Evolutionary conservation across 78 protist species (phyloP).

Genomic region (Guillardia theta): DNA sequence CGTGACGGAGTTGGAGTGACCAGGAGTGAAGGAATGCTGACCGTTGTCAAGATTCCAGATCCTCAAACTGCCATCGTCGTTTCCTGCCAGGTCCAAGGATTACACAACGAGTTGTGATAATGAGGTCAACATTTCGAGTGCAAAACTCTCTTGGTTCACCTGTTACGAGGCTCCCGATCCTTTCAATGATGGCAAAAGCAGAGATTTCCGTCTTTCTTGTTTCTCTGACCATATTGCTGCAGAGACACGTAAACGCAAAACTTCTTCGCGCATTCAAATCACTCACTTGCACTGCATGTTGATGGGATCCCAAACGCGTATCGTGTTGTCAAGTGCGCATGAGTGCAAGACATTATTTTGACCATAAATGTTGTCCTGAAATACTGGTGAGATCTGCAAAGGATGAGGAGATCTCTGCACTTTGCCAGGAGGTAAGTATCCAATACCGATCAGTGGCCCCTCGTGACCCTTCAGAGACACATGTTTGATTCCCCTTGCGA

Average conservation of each 20-base stretch:
- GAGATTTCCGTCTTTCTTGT: not conserved
- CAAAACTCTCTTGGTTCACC: no score
- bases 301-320: not conserved
- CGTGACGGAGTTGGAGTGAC: not conserved
- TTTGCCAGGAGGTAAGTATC: not conserved
- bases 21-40: not conserved
- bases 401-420: no score
- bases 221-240: not conserved
- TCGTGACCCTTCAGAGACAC: not conserved
- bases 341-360: not conserved
- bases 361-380: not conserved
- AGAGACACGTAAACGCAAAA: no score
- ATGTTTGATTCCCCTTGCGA: not conserved
- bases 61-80: not conserved
- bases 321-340: slow-evolving; percentile 8
- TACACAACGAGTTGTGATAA: no score
- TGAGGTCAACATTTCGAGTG: no score
- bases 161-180: not conserved
- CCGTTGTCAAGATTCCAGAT: not conserved
- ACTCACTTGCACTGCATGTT: not conserved
- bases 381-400: no score
- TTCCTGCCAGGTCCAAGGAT: no score
- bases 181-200: not conserved
- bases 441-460: not conserved
- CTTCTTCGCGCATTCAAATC: no score